Base-by-base conservation (phyloP, 2,329 filamentous ascomycete genomes). In the Botrytis medusae region DNA sequence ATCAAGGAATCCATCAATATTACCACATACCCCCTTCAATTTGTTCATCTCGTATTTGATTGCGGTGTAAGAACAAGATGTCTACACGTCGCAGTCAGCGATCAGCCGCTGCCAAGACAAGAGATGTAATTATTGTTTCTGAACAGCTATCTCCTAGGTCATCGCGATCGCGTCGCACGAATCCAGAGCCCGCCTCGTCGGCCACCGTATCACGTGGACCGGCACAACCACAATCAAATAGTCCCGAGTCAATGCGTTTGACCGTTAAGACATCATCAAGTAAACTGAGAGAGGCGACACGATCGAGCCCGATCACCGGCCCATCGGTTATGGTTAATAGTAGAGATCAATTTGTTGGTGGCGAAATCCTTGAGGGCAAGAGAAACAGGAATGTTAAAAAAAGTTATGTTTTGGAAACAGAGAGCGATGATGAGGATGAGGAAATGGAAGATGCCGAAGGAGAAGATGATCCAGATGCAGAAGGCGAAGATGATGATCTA, bases 361-460 rank as follows among this genome's bases (percentile, higher is more conserved):
- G 79, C 29, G 75, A 81, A 60, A 81, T 81, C 60, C 61, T 81
- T 2, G 78, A 79, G 65, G 80, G 79, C 1, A 80, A 79, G 69
- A 75, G 80, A 74, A 71, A 77, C 8, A 78, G 80, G 67, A 79
- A 79, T 72, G 78, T 80, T 9, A 79, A 77, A 64, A 82, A 81
- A 72, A 81, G 78, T 71, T 82, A 82, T 74, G 86, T 88, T 74
- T 81, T 87, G 51, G 84, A 86, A 29, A 84, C 85, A 59, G 84
- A 84, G 73, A 82, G 83, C 22, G 77, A 79, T 34, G 77, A 76
- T 3, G 81, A 84, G 71, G 81, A 83, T 37, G 81, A 79, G 4
- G 82, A 81, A 59, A 83, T 82, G 25, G 79, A 75, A 59, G 82
- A 84, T 32, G 83, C 81, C 5, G 84, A 85, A 40, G 84, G 78